Percentiles rank a stretch among this genome's conserved stretches.
Conservation (phyloP, 1,284 basidiomycete species). For the Rugosomyces carneus region DNA sequence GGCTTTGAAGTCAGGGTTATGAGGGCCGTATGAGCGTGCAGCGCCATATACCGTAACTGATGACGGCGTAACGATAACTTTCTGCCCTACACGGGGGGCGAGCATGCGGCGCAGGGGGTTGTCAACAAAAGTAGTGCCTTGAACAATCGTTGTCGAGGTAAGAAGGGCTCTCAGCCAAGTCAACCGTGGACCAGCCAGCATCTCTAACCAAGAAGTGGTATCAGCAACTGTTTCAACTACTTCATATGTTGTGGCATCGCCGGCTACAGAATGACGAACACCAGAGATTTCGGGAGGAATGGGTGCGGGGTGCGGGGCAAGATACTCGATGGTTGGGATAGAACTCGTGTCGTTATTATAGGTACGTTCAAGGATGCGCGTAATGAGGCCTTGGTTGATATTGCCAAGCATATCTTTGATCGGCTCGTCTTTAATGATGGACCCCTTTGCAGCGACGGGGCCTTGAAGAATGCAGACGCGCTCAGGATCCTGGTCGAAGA, state of each 20-base stretch:
- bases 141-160: conserved; percentile 78
- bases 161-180: conserved; percentile 88
- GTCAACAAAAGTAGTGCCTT: conserved; percentile 78
- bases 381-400: conserved; percentile 75
- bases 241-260: conserved; percentile 48
- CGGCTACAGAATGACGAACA: conserved; percentile 42
- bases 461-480: conserved; percentile 97
- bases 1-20: conserved; percentile 78
- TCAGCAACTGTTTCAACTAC: conserved; percentile 56
- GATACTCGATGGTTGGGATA: conserved; percentile 85
- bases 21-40: conserved; percentile 75
- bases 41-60: conserved; percentile 69
- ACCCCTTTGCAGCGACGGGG: conserved; percentile 89
- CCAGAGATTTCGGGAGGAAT: conserved; percentile 33
- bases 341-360: conserved; percentile 77
- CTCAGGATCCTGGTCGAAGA: conserved; percentile 97
- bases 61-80: conserved; percentile 58
- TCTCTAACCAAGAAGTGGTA: conserved; percentile 74
- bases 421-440: conserved; percentile 87
- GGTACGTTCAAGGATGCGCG: conserved; percentile 75
- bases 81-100: conserved; percentile 76
- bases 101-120: conserved; percentile 90
- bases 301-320: conserved; percentile 51
- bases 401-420: conserved; percentile 89
- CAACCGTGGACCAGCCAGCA: conserved; percentile 75